These are phyloP conservation scores for Sclerotinia spermophila DNA, from an alignment of 2,329 filamentous ascomycete species.

Conservation along the genomic window DNA sequence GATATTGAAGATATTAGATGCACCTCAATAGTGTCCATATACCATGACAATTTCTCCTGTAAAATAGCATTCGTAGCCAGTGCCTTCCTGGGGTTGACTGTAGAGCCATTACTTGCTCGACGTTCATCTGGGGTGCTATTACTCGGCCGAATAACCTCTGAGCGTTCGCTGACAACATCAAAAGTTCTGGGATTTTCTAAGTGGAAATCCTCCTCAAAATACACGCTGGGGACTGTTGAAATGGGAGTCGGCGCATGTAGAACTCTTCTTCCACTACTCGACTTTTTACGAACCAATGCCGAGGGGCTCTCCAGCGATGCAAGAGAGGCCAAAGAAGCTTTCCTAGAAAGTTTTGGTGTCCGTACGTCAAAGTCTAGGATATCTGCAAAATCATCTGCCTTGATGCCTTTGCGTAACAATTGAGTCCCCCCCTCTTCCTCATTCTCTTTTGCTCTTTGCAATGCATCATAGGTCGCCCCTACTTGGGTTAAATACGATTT, in stretches of 20 bases:
- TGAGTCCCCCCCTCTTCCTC: slow-evolving; percentile 57
- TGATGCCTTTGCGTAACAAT: slow-evolving; percentile 33
- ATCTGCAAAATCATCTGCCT: slow-evolving; percentile 40
- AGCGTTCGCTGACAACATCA: slow-evolving; percentile 92
- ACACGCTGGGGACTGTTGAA: slow-evolving; percentile 87
- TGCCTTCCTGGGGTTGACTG: slow-evolving; percentile 69
- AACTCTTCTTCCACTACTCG: slow-evolving; percentile 53
- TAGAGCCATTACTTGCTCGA: slow-evolving; percentile 53
- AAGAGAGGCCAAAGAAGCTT: slow-evolving; percentile 43
- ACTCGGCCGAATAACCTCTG: slow-evolving; percentile 74
- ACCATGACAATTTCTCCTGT: slow-evolving; percentile 98
- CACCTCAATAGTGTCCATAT: slow-evolving; percentile 98
- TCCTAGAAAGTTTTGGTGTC: slow-evolving; percentile 34
- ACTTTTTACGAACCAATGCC: slow-evolving; percentile 44
- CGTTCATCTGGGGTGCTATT: slow-evolving; percentile 53
- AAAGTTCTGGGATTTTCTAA: slow-evolving; percentile 95
- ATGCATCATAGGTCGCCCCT: slow-evolving; percentile 81
- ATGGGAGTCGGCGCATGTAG: slow-evolving; percentile 77
- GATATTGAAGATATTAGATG: slow-evolving; percentile 96
- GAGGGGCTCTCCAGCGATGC: slow-evolving; percentile 34
- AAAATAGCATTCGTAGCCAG: slow-evolving; percentile 94
- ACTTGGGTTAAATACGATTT: slow-evolving; percentile 81
- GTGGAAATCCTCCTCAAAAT: slow-evolving; percentile 93
- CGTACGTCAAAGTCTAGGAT: slow-evolving; percentile 39
- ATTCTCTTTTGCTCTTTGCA: slow-evolving; percentile 77